Conservation (phyloP, 495 filamentous ascomycete species). For the Parachaetomium inaequale region DNA sequence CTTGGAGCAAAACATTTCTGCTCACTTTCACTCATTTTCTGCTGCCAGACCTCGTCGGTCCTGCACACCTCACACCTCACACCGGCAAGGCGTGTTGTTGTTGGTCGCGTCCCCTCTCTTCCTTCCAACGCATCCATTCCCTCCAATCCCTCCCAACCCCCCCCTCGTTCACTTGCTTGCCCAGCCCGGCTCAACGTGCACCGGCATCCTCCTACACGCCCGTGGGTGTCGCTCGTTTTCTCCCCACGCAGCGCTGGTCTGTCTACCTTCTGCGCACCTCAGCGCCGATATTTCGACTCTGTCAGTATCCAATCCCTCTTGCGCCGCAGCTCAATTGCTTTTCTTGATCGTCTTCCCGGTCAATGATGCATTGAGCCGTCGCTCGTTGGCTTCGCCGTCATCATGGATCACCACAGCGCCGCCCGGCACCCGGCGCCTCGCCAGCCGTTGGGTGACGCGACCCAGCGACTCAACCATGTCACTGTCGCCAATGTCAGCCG, state of each 20-base stretch:
- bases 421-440: conserved; percentile 33
- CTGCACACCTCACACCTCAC: too few relatives aligned
- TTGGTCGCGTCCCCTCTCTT: not conserved
- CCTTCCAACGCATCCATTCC: not conserved
- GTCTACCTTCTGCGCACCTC: not conserved
- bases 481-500: conserved; percentile 23
- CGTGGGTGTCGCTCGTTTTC: conserved; percentile 5
- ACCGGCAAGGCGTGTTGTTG: conserved; percentile 2
- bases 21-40: not conserved
- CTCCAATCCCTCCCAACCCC: not conserved
- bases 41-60: not conserved
- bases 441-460: conserved; percentile 47
- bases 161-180: not conserved
- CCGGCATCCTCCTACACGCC: not conserved
- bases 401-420: conserved; percentile 38
- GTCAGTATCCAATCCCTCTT: not conserved
- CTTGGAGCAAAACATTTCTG: not conserved
- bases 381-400: conserved; percentile 14
- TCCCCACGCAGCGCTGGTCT: not conserved
- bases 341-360: not conserved
- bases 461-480: conserved; percentile 42
- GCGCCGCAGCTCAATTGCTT: not conserved
- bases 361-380: conserved; percentile 21
- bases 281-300: not conserved
- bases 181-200: not conserved